Evolutionary conservation across 2,329 filamentous ascomycete genomes (phyloP).

Genomic region (Myrmaecium sp.): DNA sequence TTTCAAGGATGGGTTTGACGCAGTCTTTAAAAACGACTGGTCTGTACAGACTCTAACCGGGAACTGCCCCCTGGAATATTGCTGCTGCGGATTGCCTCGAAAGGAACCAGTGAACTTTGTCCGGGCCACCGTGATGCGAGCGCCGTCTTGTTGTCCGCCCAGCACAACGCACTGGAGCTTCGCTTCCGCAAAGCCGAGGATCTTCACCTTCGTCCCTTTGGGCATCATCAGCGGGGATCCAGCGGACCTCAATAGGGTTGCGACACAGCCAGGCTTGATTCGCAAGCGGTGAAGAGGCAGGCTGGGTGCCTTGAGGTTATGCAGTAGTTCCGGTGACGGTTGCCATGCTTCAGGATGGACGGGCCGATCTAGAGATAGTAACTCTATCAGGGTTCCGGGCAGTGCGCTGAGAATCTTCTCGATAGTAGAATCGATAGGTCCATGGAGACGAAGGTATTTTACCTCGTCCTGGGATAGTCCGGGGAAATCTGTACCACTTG

Average conservation of each 20-base stretch:
- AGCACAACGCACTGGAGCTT: conserved; percentile 17
- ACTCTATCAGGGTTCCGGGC: conserved; percentile 13
- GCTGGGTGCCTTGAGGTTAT: conserved; percentile 16
- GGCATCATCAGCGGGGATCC: conserved; percentile 14
- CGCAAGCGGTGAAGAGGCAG: conserved; percentile 18
- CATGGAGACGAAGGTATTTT: conserved; percentile 13
- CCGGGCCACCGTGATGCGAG: conserved; percentile 14
- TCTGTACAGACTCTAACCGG: conserved; percentile 15
- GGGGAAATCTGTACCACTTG: not conserved
- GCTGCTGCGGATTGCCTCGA: conserved; percentile 11
- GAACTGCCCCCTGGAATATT: conserved; percentile 16
- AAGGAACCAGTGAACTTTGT: conserved; percentile 13
- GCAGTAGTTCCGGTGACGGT: conserved; percentile 11
- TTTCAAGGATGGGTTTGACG: conserved; percentile 8
- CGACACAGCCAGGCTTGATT: conserved; percentile 16
- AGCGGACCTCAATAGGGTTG: conserved; percentile 13
- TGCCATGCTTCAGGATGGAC: conserved; percentile 10
- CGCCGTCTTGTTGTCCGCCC: conserved; percentile 17
- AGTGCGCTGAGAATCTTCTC: conserved; percentile 12
- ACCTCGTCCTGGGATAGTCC: conserved; percentile 6
- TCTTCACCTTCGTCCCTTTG: conserved; percentile 15
- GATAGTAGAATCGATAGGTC: conserved; percentile 13
- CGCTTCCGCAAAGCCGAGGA: conserved; percentile 13
- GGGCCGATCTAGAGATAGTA: conserved; percentile 16
- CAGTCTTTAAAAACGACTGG: conserved; percentile 10